Base-by-base conservation (phyloP, 2,329 filamentous ascomycete genomes). In the Magnaporthiopsis incrustans region DNA sequence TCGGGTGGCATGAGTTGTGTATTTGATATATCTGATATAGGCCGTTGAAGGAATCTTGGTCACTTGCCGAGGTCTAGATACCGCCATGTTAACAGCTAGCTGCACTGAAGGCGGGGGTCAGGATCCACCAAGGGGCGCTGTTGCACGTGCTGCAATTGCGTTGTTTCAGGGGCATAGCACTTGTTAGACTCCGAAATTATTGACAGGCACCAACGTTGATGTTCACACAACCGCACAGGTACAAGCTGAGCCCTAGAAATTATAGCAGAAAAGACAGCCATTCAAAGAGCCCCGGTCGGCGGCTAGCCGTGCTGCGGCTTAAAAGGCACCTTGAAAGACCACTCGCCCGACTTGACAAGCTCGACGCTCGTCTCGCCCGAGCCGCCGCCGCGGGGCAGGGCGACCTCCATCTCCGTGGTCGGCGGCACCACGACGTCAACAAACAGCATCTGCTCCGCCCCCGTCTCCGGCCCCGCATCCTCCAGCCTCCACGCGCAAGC, bases 401-500 rank as follows among this genome's bases (percentile, higher is more conserved):
- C 44, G 22, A 53, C 44, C 44, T 53, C 44, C 44, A 53, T 53
- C 44, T 53, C 44, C 3, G 44, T 53, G 1, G 44, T 53, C 8
- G 44, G 44, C 44, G 44, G 44, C 44, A 53, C 44, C 4, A 53
- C 44, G 11, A 53, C 44, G n/a, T 53, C 44, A 10, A 53, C 44
- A n/a, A n/a, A 5, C 44, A 53, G 44, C 44, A 11, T 53, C 44
- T n/a, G 22, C 22, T 8, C 44, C 44, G 44, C 44, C 44, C 2
- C 44, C 6, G 44, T 4, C 44, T n/a, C 44, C 3, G 18, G 6
- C 0, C 67, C 27, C 27, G 27, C 27, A 3, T 66, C 67, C 1
- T 67, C 65, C 25, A 75, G 61, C 10, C 59, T 27, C 76, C 75
- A 77, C 8, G 70, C 62, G 1, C 68, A 68, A 32, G 64, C 65